Evolutionary conservation across 139 green algal species (phyloP), one percentile per base, ranked within the genome.

Genomic region (Coccomyxa sp.): DNA sequence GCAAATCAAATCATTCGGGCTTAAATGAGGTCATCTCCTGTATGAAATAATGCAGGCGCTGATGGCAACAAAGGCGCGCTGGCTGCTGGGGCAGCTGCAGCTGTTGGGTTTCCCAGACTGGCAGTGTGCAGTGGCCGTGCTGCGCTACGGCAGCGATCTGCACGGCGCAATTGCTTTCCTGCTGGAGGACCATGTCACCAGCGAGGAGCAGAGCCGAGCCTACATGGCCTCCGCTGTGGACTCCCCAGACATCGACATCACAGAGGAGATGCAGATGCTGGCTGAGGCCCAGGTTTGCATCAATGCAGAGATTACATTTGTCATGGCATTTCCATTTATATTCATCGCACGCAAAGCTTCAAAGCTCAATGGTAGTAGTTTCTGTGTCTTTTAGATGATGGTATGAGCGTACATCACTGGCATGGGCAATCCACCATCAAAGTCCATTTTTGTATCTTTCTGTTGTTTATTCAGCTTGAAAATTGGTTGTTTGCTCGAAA

Each of bases 121-220:
- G 84, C 86, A 91, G 67, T 81, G 83, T 12, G 79, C 78, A 60
- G 85, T 83, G 18, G 92, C 91, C 17, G 86, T 95, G 58, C 88
- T 91, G 80, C 85, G 82, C 30, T 81, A 87, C 67, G 92, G 92
- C 76, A 87, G 85, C 83, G 83, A 94, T 59, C 78, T 94, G 60
- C 83, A 93, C 79, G 83, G 68, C 0, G 90, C 88, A 0, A 58
- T 95, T 17, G 82, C 85, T 7, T 91, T 87, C 88, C 88, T 96
- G 79, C 83, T 96, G 59, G 85, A 91, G 58, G 63, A 45, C 27
- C 78, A 85, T 82, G 80, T 86, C 21, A 71, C 59, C n/a, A 38
- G 31, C 17, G 58, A 68, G 38, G 59, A 63, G 78, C 51, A 82
- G 17, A 38, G 32, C 30, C 76, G 77, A 16, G 27, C 57, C 67